phyloP scores from a whole-genome alignment of 768 basidiomycete genomes.

The Kwoniella sp. region DNA sequence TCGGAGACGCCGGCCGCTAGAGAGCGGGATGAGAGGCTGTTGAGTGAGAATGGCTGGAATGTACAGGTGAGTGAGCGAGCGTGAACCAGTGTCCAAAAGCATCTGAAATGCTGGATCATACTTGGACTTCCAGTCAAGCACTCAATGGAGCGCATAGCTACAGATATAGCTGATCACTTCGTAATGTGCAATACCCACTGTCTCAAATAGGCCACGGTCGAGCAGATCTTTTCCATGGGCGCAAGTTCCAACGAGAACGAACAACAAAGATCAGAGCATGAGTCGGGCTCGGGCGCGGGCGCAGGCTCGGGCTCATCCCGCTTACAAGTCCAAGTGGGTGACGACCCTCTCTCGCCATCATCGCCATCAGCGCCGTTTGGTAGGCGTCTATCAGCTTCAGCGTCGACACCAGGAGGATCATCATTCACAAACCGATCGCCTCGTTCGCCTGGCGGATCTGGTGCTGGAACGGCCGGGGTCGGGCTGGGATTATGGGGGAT shows the following conservation, averaged over 20 bases:
- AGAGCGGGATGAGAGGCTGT: constrained; percentile 48
- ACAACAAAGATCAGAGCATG: not conserved
- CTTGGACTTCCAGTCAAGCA: constrained; percentile 5
- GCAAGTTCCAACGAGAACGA: not conserved
- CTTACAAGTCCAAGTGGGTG: constrained; percentile 14
- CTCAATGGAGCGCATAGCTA: too few species aligned
- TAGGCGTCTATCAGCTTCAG: too few species aligned
- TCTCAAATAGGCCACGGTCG: constrained; percentile 36
- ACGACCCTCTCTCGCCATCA: constrained; percentile 23
- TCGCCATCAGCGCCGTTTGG: too few species aligned
- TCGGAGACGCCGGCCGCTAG: constrained; percentile 33
- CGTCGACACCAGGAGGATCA: too few species aligned
- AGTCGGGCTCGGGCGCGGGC: too few species aligned
- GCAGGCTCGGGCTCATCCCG: too few species aligned
- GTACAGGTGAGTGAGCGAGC: constrained; percentile 45
- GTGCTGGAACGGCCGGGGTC: constrained; percentile 12
- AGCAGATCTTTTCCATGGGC: constrained; percentile 46
- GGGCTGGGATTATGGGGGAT: constrained; percentile 33
- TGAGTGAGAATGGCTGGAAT: constrained; percentile 51
- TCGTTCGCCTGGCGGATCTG: constrained; percentile 1
- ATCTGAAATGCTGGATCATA: not conserved
- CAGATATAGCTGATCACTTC: too few species aligned
- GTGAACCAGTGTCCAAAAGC: not conserved
- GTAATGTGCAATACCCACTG: not conserved
- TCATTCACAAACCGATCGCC: constrained; percentile 7